phyloP scores from a whole-genome alignment of 441 rosid species.

The Gossypium davidsonii region DNA sequence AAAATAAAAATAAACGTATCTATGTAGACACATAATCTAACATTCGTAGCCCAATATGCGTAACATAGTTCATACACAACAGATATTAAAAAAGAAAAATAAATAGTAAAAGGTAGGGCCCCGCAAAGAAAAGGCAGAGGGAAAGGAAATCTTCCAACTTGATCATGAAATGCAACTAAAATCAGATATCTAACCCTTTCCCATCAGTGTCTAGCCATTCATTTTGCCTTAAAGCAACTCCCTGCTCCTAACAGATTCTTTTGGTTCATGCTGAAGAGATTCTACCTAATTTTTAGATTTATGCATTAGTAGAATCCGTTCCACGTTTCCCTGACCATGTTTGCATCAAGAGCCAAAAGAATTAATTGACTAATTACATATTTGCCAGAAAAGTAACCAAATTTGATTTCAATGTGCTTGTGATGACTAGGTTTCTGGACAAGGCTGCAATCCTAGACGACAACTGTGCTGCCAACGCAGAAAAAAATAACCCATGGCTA shows the following conservation, averaged over 20 bases:
- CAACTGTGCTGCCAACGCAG: conserved; percentile 16
- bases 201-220: neutral
- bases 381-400: neutral
- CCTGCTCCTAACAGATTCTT: neutral
- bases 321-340: conserved; percentile 1
- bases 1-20: neutral
- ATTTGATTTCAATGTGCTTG: neutral
- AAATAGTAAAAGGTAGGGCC: too few species aligned
- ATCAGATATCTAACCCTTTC: neutral
- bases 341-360: neutral
- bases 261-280: neutral
- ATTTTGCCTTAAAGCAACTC: too few species aligned
- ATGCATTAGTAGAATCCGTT: neutral
- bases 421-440: conserved; percentile 53
- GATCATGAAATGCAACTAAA: neutral
- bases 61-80: neutral
- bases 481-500: conserved; percentile 45
- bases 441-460: conserved; percentile 61
- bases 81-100: neutral
- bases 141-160: neutral
- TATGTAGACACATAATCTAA: neutral
- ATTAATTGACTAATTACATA: neutral
- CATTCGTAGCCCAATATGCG: neutral
- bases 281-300: neutral
- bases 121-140: neutral